Base-by-base conservation (phyloP, 345 rosid genomes). In the Combretum micranthum region DNA sequence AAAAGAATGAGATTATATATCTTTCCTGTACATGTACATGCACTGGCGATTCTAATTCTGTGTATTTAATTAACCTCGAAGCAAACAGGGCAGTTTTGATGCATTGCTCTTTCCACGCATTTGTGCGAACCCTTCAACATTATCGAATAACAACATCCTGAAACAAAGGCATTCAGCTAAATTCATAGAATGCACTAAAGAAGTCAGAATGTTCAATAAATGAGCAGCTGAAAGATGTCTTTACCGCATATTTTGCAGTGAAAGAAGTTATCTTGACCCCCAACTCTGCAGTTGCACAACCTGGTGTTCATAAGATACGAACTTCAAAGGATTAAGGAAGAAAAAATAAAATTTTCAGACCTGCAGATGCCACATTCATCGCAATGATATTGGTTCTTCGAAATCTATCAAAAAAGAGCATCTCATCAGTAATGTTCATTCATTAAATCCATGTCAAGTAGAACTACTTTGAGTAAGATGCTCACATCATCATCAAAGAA, bases 401-500 rank as follows among this genome's bases (percentile, higher is more conserved):
- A 70, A 46, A 73, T 67, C 90, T 84, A 72, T 43, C 87, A 87
- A 57, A 68, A 47, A 19, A 53, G 44, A 26, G 52, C 25, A 44
- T 75, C 77, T 14, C 39, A 32, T 4, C 39, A 1, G 9, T 11
- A 32, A 1, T 3, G 39, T 32, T 32, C 39, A 32, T 32, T 4
- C 9, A 32, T 32, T 32, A 32, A 32, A 32, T 32, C 39, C 9
- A 7, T 32, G 5, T 32, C 39, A 32, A 5, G 5, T 11, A 32
- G 39, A 32, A 1, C 39, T 32, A 50, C 11, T 50, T 12, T 5
- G 19, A 44, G 13, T 12, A 20, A 20, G 19, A 49, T 9, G 32
- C 70, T 64, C 66, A 84, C 96, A 71, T 87, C 89, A 72, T 84
- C 91, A 23, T 84, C 87, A 1, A 80, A 82, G 64, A 84, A 79